phyloP scores from a whole-genome alignment of 148 eudicot species.

The Bassia scoparia region DNA sequence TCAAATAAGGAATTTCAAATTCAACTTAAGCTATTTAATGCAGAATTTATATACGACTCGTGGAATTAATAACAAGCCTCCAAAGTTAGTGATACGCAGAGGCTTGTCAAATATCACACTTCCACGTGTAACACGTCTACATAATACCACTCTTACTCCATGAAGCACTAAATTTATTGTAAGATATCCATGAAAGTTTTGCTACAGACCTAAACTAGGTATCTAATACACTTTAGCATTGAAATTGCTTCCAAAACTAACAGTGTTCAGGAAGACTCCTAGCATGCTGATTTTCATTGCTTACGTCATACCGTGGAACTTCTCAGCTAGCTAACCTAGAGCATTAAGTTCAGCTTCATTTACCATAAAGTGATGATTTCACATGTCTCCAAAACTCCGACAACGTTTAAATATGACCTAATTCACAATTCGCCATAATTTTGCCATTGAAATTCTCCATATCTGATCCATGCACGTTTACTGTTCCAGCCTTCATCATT shows the following conservation, averaged over 20 bases:
- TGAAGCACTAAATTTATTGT: background rate
- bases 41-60: background rate
- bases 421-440: background rate
- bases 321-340: background rate
- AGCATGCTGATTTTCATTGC: background rate
- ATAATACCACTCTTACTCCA: no score
- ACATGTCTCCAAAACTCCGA: background rate
- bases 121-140: no score
- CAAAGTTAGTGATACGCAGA: no score
- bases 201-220: no score
- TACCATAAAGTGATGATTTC: no score
- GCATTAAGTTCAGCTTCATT: background rate
- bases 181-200: background rate
- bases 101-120: background rate
- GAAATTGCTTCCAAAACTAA: no score
- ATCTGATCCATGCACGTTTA: no score
- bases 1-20: background rate
- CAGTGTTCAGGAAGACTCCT: background rate
- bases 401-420: background rate
- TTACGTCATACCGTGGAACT: no score
- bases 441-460: no score
- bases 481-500: no score
- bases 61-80: background rate
- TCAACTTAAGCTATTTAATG: background rate
- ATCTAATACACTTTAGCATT: no score